Evolutionary conservation across 2,329 filamentous ascomycete genomes (phyloP).

Genomic region (Passalora sequoiae): DNA sequence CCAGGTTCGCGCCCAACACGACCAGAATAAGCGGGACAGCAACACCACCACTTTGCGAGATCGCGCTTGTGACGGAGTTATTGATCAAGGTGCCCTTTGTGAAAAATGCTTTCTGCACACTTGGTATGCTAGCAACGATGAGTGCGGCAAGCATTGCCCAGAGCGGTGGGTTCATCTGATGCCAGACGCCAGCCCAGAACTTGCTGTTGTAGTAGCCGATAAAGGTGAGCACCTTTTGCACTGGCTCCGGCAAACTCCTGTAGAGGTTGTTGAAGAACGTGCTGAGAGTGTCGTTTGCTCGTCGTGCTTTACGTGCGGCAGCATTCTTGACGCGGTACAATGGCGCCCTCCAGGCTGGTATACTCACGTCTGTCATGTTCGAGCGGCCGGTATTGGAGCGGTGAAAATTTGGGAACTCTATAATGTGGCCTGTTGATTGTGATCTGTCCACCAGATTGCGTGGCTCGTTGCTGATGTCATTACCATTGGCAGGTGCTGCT

Average conservation of each 20-base stretch:
- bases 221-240: constrained; percentile 49
- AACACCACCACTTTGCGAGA: constrained; percentile 79
- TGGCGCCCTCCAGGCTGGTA: constrained; percentile 25
- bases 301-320: constrained; percentile 21
- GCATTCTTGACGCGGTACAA: constrained; percentile 20
- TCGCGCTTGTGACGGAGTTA: constrained; percentile 85
- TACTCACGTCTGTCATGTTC: constrained; percentile 7
- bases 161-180: constrained; percentile 96
- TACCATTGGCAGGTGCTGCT: constrained; percentile 47
- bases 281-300: constrained; percentile 27
- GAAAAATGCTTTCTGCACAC: constrained; percentile 81
- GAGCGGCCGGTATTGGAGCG: constrained; percentile 20
- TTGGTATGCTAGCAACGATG: constrained; percentile 79
- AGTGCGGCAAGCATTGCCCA: constrained; percentile 96
- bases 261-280: constrained; percentile 40
- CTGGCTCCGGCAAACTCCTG: constrained; percentile 46
- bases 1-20: constrained; percentile 89
- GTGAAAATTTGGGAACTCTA: constrained; percentile 38
- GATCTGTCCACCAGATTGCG: constrained; percentile 37
- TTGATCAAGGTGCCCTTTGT: constrained; percentile 80
- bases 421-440: constrained; percentile 50
- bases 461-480: constrained; percentile 37
- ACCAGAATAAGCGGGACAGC: constrained; percentile 94
- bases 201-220: constrained; percentile 40
- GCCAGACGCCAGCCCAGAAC: constrained; percentile 68